Evolutionary conservation across 2,329 filamentous ascomycete species (phyloP).

Genomic region (Phialophora tarda): DNA sequence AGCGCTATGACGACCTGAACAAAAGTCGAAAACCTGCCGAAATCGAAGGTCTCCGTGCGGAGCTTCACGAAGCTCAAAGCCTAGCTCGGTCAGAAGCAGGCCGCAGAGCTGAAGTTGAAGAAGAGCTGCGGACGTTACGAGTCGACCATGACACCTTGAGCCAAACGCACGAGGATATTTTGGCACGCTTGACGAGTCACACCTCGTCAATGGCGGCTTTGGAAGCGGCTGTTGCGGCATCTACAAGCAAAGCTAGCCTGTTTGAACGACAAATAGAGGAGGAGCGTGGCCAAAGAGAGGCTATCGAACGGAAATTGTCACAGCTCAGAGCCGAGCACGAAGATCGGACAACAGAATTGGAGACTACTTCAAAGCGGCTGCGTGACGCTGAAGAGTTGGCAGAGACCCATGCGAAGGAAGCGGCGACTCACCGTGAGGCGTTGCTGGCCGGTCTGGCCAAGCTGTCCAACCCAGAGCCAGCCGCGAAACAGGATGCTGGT

Average conservation of each 20-base stretch:
- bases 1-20: slow-evolving; percentile 82
- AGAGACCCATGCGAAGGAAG: slow-evolving; percentile 85
- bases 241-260: slow-evolving; percentile 74
- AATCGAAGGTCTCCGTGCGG: slow-evolving; percentile 80
- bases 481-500: slow-evolving; percentile 56
- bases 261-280: slow-evolving; percentile 83
- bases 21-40: slow-evolving; percentile 82
- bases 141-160: slow-evolving; percentile 85
- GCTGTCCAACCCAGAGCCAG: slow-evolving; percentile 57
- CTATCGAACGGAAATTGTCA: slow-evolving; percentile 74
- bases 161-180: slow-evolving; percentile 69
- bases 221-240: slow-evolving; percentile 77
- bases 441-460: slow-evolving; percentile 83
- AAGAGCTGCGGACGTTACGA: slow-evolving; percentile 73
- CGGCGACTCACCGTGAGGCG: slow-evolving; percentile 79
- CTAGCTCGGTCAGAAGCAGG: slow-evolving; percentile 80
- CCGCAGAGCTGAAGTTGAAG: slow-evolving; percentile 75
- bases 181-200: slow-evolving; percentile 72
- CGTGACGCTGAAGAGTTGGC: slow-evolving; percentile 86
- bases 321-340: slow-evolving; percentile 85
- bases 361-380: slow-evolving; percentile 73
- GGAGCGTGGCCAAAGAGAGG: slow-evolving; percentile 76
- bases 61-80: slow-evolving; percentile 79
- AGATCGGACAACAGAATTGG: slow-evolving; percentile 76
- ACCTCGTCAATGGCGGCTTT: slow-evolving; percentile 74